These are phyloP conservation scores for Chamaecrista fasciculata DNA, from an alignment of 306 rosid species.

Conservation along the genomic window DNA sequence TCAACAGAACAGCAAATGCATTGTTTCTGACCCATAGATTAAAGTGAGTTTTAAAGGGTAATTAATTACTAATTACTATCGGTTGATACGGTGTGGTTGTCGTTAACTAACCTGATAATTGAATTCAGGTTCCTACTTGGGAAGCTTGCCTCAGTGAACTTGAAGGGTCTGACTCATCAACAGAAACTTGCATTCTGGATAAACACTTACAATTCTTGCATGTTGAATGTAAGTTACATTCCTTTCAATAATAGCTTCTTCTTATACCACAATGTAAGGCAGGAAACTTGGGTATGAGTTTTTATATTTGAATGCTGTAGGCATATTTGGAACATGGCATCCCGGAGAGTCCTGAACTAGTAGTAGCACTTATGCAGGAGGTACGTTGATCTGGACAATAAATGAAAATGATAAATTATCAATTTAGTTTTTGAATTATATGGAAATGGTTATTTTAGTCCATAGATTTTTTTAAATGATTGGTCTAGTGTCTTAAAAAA, in stretches of 20 bases:
- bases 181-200: conserved; percentile 99
- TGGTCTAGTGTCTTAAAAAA: too few relatives aligned
- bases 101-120: conserved; percentile 6
- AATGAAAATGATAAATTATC: too few relatives aligned
- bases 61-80: neutral
- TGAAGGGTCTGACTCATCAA: conserved; percentile 84
- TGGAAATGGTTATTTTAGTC: too few relatives aligned
- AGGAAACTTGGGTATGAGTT: neutral
- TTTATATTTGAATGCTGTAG: conserved; percentile 46
- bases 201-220: conserved; percentile 86
- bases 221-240: conserved; percentile 64
- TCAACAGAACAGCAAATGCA: conserved; percentile 56
- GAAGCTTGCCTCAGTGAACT: conserved; percentile 70
- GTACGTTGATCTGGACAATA: conserved; percentile 41
- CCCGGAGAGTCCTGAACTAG: conserved; percentile 91
- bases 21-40: conserved; percentile 65
- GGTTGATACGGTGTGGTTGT: conserved; percentile 9
- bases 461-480: too few relatives aligned
- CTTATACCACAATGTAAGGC: neutral
- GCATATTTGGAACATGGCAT: conserved; percentile 82
- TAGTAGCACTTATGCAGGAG: conserved; percentile 88
- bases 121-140: conserved; percentile 65
- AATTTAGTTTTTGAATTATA: too few relatives aligned
- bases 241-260: conserved; percentile 10
- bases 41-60: conserved; percentile 52